Evolutionary conservation across 495 filamentous ascomycete genomes (phyloP), one percentile per base, ranked within the genome.

Genomic region (Symbiotaphrina buchneri): DNA sequence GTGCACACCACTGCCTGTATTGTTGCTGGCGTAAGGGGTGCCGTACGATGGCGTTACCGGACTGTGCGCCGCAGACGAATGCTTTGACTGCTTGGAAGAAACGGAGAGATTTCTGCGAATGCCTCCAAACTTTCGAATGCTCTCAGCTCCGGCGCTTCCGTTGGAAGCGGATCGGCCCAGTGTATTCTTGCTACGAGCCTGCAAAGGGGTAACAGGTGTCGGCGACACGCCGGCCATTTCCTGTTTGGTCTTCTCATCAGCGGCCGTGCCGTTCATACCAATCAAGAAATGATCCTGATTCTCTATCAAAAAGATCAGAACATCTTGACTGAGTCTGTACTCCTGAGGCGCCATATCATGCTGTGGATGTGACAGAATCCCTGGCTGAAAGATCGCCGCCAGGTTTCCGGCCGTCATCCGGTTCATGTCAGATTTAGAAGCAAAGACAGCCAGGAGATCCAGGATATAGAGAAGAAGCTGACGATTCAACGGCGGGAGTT

Each of bases 341-440:
- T 93, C 84, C 13, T 73, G 63, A 5, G 87, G 87, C 5, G 76
- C 67, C 83, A 99, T 93, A 40, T 93, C 83, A 48, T 99, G 87
- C 20, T 65, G 58, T 3, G 87, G 87, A 49, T 95, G 87, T 7
- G 83, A 90, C 14, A 99, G 63, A 52, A 99, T 71, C 27, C 87
- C 87, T 3, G 87, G 87, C 47, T 95, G 90, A 52, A 99, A 99
- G 41, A 99, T 94, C 22, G 87, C 85, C n/a, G 87, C 75, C 8
- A 99, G 53, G 46, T 99, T 99, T 39, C 69, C 70, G 20, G 87
- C 80, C 10, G 71, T 90, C 87, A 99, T 99, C 27, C 83, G 71
- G 48, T 99, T 99, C 33, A 82, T 67, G 36, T 99, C 87, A 0
- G 84, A 76, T 54, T 99, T 99, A 33, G 87, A 90, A 10, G 90